These are phyloP conservation scores for Diaporthe vaccinii DNA, from an alignment of 2,329 filamentous ascomycete genomes.

Conservation along the genomic window DNA sequence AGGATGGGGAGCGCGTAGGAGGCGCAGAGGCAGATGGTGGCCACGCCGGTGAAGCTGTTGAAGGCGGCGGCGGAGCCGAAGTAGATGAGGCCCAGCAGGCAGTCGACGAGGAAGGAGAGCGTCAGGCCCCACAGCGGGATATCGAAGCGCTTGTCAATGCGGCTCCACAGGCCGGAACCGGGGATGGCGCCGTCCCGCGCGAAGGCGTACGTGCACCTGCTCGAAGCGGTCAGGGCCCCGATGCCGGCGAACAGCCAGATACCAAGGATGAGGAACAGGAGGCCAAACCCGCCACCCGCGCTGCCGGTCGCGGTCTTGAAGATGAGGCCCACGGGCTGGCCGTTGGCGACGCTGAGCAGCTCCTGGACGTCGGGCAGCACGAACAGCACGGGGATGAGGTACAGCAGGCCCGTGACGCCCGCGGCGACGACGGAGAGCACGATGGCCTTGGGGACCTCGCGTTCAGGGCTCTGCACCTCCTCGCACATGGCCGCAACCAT, in stretches of 20 bases:
- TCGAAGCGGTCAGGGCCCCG: constrained; percentile 80
- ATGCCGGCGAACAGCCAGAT: constrained; percentile 84
- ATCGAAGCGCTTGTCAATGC: constrained; percentile 74
- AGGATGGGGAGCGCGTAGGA: constrained; percentile 84
- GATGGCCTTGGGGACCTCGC: constrained; percentile 79
- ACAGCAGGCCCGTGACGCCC: constrained; percentile 75
- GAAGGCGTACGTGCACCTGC: constrained; percentile 82
- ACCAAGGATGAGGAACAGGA: constrained; percentile 81
- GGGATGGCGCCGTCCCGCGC: constrained; percentile 82
- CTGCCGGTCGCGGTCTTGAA: constrained; percentile 84
- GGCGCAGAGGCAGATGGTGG: constrained; percentile 82
- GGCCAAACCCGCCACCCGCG: constrained; percentile 78
- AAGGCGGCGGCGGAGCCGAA: constrained; percentile 84
- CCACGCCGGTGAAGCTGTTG: constrained; percentile 84
- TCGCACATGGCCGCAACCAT: constrained; percentile 82
- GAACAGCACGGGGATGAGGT: constrained; percentile 81
- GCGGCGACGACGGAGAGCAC: constrained; percentile 77
- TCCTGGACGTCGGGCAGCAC: constrained; percentile 76
- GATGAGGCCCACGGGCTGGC: constrained; percentile 81
- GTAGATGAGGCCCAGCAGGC: constrained; percentile 81
- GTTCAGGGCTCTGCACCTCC: constrained; percentile 77
- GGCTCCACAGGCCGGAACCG: constrained; percentile 74
- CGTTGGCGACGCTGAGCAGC: constrained; percentile 76
- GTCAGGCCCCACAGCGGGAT: constrained; percentile 79
- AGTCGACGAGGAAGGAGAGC: constrained; percentile 77